These are phyloP conservation scores for Mikania micrantha DNA, from an alignment of 129 eudicot species.

Conservation along the genomic window DNA sequence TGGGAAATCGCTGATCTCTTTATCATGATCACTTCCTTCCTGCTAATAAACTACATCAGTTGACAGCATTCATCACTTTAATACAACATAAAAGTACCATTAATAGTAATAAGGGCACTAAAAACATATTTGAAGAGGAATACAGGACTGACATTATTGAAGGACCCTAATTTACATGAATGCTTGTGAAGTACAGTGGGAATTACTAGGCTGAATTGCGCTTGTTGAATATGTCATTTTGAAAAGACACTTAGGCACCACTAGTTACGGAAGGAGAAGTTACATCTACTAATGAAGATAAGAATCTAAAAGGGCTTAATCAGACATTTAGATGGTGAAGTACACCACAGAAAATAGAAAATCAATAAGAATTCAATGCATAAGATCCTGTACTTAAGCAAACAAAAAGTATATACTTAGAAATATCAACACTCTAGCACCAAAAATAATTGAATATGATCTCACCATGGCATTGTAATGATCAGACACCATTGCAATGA, in stretches of 20 bases:
- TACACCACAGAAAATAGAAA: neutral
- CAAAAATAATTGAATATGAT: conserved; percentile 6
- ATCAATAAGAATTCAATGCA: neutral
- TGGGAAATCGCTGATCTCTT: conserved; percentile 19
- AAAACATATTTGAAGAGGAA: neutral
- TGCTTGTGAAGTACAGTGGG: neutral
- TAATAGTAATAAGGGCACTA: neutral
- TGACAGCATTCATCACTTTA: neutral
- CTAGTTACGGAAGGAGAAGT: neutral
- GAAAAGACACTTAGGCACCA: neutral
- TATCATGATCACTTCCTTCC: conserved; percentile 49
- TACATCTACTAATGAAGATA: neutral
- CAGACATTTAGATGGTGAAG: neutral
- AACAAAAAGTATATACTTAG: neutral
- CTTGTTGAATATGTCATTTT: neutral
- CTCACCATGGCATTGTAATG: conserved; percentile 40
- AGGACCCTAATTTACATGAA: neutral
- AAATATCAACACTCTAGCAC: neutral
- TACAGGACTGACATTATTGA: neutral
- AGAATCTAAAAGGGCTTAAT: neutral
- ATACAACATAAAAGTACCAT: neutral
- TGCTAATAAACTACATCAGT: conserved; percentile 17
- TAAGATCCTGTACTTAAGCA: neutral
- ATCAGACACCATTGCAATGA: conserved; percentile 69
- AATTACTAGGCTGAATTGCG: neutral